These are phyloP conservation scores for Boechera stricta DNA, from an alignment of 345 rosid species.

Conservation along the genomic window DNA sequence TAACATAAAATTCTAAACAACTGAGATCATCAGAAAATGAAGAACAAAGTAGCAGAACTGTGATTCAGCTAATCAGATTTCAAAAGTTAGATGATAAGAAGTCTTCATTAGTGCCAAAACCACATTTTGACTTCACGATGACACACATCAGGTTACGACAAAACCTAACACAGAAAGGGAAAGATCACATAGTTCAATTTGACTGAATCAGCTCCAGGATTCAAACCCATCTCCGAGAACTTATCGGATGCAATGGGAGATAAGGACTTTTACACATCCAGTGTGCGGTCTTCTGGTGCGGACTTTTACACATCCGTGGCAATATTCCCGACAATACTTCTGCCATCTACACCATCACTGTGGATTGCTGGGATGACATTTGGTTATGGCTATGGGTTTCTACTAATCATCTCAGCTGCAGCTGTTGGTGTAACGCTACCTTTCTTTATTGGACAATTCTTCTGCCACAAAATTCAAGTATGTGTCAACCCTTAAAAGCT, in stretches of 20 bases:
- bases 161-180: neutral
- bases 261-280: conserved; percentile 74
- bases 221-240: conserved; percentile 49
- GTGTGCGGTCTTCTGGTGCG: conserved; percentile 68
- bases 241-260: conserved; percentile 73
- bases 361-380: conserved; percentile 98
- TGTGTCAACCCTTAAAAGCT: neutral
- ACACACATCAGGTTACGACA: neutral
- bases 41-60: neutral
- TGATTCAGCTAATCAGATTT: conserved; percentile 3
- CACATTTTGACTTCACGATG: neutral
- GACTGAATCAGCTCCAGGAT: conserved; percentile 42
- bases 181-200: conserved; percentile 42
- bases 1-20: neutral
- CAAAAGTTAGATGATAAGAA: neutral
- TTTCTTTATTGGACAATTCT: conserved; percentile 76
- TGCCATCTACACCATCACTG: conserved; percentile 96
- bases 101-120: neutral
- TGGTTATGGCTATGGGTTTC: conserved; percentile 95
- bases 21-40: neutral
- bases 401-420: conserved; percentile 68
- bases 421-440: conserved; percentile 87
- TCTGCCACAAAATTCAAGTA: conserved; percentile 82
- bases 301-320: conserved; percentile 58
- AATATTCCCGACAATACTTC: conserved; percentile 72